Evolutionary conservation across 2,329 filamentous ascomycete species (phyloP).

Genomic region (Fusarium vanettenii): DNA sequence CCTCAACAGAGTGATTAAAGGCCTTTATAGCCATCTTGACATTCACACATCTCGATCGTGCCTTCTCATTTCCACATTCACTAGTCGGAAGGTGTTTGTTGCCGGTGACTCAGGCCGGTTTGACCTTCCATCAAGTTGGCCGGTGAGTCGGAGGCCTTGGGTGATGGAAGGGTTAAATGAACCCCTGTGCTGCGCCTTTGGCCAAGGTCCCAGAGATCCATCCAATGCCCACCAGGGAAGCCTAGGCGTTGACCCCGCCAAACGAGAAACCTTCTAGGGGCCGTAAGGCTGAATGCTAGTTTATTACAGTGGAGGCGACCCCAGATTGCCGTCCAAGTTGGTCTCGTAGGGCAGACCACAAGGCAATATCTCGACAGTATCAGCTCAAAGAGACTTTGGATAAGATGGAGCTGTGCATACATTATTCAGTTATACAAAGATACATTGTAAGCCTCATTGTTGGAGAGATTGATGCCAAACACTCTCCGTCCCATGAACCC

Average conservation of each 20-base stretch:
- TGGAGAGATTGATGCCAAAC: neutral
- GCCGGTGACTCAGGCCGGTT: slow-evolving; percentile 33
- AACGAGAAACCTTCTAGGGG: neutral
- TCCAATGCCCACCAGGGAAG: neutral
- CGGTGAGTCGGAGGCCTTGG: slow-evolving; percentile 23
- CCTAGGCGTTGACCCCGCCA: neutral
- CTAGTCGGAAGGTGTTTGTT: neutral
- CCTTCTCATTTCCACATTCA: slow-evolving; percentile 8
- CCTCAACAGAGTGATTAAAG: neutral
- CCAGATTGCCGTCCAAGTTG: neutral
- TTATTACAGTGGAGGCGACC: neutral
- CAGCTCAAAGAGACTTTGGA: neutral
- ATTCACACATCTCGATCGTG: neutral
- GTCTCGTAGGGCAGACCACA: neutral
- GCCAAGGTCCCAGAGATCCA: neutral
- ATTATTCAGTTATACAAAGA: neutral
- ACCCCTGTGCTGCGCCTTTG: neutral
- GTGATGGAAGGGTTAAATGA: neutral
- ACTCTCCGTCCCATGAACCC: neutral
- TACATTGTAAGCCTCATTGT: neutral
- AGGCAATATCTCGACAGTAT: neutral
- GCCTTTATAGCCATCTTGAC: slow-evolving; percentile 2
- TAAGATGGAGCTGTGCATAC: neutral
- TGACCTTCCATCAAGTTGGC: neutral
- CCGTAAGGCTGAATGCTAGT: neutral